These are phyloP conservation scores for Chaetomium fimeti DNA, from an alignment of 495 filamentous ascomycete species.

Conservation along the genomic window DNA sequence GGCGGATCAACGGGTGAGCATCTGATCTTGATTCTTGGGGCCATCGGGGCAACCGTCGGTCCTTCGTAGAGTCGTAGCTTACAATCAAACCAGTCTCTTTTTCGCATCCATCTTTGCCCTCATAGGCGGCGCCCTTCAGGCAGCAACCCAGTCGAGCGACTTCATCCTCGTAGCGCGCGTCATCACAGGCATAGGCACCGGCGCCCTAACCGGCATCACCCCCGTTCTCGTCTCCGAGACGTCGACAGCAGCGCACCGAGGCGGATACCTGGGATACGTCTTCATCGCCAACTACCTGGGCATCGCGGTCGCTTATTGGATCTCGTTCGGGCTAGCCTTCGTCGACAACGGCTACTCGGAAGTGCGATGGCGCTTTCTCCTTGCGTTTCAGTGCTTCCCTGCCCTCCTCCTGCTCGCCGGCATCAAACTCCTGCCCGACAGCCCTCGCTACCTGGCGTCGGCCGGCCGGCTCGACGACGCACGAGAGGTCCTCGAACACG, in stretches of 20 bases:
- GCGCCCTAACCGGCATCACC: constrained; percentile 39
- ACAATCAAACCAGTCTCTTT: constrained; percentile 56
- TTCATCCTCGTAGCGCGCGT: constrained; percentile 58
- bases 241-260: constrained; percentile 48
- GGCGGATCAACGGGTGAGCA: constrained; percentile 15
- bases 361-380: constrained; percentile 35
- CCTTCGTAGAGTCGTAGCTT: too few relatives aligned
- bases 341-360: constrained; percentile 49
- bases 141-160: constrained; percentile 50
- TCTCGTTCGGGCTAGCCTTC: constrained; percentile 57
- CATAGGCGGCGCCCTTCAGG: constrained; percentile 54
- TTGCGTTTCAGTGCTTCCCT: constrained; percentile 9
- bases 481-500: constrained; percentile 12
- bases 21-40: background rate
- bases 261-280: constrained; percentile 50
- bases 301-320: constrained; percentile 62
- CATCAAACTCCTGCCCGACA: constrained; percentile 7
- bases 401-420: constrained; percentile 5
- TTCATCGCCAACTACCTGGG: constrained; percentile 60
- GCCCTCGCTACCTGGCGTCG: constrained; percentile 11
- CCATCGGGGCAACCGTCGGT: background rate
- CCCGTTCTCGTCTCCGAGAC: constrained; percentile 48
- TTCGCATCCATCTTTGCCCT: constrained; percentile 53
- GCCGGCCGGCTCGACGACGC: constrained; percentile 7
- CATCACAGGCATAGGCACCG: constrained; percentile 57